A percentile compares a stretch with the other conserved stretches of the same genome.
phyloP scores from a whole-genome alignment of 306 rosid genomes.

The Fagus sylvatica region DNA sequence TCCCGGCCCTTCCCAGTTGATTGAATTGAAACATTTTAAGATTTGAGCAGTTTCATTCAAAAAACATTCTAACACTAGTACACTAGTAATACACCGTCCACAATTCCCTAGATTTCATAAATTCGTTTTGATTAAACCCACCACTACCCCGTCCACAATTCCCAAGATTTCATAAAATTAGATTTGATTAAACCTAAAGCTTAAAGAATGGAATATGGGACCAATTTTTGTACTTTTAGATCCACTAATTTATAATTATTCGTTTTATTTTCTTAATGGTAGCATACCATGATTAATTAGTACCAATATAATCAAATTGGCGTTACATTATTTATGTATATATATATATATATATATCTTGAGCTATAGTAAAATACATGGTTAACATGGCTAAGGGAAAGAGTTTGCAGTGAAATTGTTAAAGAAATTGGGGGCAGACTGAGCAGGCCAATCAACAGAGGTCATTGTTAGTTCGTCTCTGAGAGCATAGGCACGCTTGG shows the following conservation, averaged over 20 bases:
- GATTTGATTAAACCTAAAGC: not conserved
- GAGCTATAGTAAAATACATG: too few relatives aligned
- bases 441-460: conserved; percentile 8
- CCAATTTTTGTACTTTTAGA: not conserved
- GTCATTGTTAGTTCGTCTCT: conserved; percentile 14
- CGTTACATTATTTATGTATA: too few relatives aligned
- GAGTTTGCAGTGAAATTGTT: not conserved
- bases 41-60: too few relatives aligned
- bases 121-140: too few relatives aligned
- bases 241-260: not conserved
- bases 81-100: too few relatives aligned
- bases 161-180: not conserved
- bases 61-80: too few relatives aligned
- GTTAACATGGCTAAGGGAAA: not conserved
- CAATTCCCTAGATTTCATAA: too few relatives aligned
- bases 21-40: too few relatives aligned
- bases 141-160: not conserved
- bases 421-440: not conserved
- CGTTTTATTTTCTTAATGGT: not conserved
- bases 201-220: not conserved
- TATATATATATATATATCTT: too few relatives aligned
- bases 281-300: not conserved
- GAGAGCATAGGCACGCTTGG: conserved; percentile 59
- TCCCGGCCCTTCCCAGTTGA: too few relatives aligned
- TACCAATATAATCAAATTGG: too few relatives aligned